A percentile compares a stretch with the other conserved stretches of the same genome.
Conservation (phyloP, 768 basidiomycete species). For the Chalciporus pseudorubinellus region DNA sequence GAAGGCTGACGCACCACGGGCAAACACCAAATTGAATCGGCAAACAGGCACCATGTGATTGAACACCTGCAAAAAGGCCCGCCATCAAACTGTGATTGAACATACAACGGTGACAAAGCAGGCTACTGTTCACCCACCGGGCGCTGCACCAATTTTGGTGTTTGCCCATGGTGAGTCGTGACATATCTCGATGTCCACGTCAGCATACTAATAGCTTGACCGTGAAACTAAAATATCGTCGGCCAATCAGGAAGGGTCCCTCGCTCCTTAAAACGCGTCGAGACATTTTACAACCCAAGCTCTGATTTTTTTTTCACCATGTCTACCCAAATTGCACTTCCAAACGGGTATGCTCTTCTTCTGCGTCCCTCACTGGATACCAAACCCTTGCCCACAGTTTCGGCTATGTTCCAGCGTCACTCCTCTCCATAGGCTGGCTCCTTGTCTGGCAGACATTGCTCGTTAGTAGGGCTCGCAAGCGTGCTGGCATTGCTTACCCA, state of each 20-base stretch:
- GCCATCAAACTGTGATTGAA: too few relatives aligned
- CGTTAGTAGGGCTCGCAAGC: conserved; percentile 46
- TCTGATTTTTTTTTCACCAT: conserved; percentile 12
- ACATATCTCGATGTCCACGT: too few relatives aligned
- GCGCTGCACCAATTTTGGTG: too few relatives aligned
- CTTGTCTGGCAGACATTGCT: conserved; percentile 46
- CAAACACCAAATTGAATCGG: too few relatives aligned
- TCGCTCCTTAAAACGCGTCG: not conserved
- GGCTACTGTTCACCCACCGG: too few relatives aligned
- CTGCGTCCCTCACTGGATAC: not conserved
- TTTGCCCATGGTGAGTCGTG: too few relatives aligned
- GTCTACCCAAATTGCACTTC: conserved; percentile 33
- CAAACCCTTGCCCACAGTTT: conserved; percentile 35
- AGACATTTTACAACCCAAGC: not conserved
- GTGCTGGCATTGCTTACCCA: conserved; percentile 61
- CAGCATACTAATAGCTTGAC: too few relatives aligned
- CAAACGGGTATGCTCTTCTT: conserved; percentile 36
- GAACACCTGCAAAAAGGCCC: too few relatives aligned
- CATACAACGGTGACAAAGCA: too few relatives aligned
- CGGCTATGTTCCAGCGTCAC: conserved; percentile 54
- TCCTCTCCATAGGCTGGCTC: conserved; percentile 52
- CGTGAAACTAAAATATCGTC: too few relatives aligned
- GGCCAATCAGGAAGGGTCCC: not conserved
- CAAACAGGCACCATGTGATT: too few relatives aligned
- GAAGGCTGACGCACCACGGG: too few relatives aligned